These are phyloP conservation scores for Salix arbutifolia DNA, from an alignment of 345 rosid species.

Conservation along the genomic window DNA sequence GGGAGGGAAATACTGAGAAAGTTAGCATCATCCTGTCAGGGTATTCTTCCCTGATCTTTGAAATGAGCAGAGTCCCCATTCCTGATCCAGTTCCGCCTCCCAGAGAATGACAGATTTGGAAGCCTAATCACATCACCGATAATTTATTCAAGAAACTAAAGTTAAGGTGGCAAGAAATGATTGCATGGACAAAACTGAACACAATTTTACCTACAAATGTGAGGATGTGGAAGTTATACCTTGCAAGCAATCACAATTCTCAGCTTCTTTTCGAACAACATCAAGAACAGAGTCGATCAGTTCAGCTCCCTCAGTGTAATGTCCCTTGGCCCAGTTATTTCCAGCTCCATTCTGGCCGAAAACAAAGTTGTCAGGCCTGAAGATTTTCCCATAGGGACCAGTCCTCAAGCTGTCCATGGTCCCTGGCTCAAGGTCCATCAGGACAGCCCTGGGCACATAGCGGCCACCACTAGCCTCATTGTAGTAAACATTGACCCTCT, in stretches of 20 bases:
- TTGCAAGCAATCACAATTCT: constrained; percentile 64
- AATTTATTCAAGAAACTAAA: background rate
- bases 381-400: constrained; percentile 48
- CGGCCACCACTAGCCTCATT: constrained; percentile 56
- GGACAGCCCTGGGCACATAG: constrained; percentile 53
- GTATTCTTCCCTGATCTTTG: constrained; percentile 59
- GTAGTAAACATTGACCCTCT: constrained; percentile 56
- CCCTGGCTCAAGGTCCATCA: constrained; percentile 60
- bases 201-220: background rate
- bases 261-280: constrained; percentile 55
- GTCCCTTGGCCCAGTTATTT: constrained; percentile 65
- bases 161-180: background rate
- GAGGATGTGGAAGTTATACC: constrained; percentile 20
- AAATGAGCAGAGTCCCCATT: constrained; percentile 57
- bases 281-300: constrained; percentile 58
- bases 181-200: background rate
- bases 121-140: constrained; percentile 28
- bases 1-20: constrained; percentile 58
- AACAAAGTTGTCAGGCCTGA: constrained; percentile 65
- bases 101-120: constrained; percentile 56
- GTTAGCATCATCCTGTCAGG: constrained; percentile 63
- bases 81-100: constrained; percentile 68
- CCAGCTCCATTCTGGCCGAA: constrained; percentile 64
- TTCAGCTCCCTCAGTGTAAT: constrained; percentile 62
- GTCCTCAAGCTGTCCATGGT: constrained; percentile 58